phyloP scores from a whole-genome alignment of 2,329 filamentous ascomycete genomes.

The Drechslerella stenobrocha region DNA sequence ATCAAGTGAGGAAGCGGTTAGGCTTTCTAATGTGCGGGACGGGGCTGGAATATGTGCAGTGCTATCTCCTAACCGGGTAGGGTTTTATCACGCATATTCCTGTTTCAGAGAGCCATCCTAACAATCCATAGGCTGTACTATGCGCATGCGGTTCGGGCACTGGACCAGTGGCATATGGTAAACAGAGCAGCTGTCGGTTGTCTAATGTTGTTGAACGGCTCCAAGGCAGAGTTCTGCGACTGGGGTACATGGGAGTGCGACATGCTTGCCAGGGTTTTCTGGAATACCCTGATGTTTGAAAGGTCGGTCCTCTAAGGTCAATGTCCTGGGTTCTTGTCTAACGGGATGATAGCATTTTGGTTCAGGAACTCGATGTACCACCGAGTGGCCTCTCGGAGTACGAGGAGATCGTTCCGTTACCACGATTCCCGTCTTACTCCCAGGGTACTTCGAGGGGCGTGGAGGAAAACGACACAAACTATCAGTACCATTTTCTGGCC shows the following conservation, averaged over 20 bases:
- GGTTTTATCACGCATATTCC: not conserved
- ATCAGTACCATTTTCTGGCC: conserved; percentile 64
- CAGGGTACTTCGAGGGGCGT: conserved; percentile 46
- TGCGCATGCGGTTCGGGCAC: conserved; percentile 60
- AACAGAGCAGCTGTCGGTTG: conserved; percentile 61
- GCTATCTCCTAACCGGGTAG: conserved; percentile 60
- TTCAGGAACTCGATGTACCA: conserved; percentile 62
- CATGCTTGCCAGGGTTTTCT: conserved; percentile 63
- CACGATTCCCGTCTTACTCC: conserved; percentile 60
- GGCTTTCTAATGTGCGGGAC: conserved; percentile 61
- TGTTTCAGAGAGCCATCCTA: conserved; percentile 21
- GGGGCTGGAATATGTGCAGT: conserved; percentile 61
- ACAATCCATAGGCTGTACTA: conserved; percentile 57
- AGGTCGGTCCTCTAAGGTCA: conserved; percentile 50
- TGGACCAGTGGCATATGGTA: conserved; percentile 62
- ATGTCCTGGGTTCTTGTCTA: not conserved
- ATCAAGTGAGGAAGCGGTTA: conserved; percentile 61
- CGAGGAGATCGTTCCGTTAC: conserved; percentile 61
- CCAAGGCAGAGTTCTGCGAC: conserved; percentile 55
- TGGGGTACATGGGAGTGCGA: conserved; percentile 62
- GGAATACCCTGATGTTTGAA: conserved; percentile 63
- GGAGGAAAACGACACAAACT: conserved; percentile 61
- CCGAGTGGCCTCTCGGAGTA: conserved; percentile 60
- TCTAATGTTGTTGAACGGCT: conserved; percentile 58
- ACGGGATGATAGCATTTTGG: conserved; percentile 57